phyloP scores from a whole-genome alignment of 2,329 filamentous ascomycete genomes.

The Beauveria sp. region DNA sequence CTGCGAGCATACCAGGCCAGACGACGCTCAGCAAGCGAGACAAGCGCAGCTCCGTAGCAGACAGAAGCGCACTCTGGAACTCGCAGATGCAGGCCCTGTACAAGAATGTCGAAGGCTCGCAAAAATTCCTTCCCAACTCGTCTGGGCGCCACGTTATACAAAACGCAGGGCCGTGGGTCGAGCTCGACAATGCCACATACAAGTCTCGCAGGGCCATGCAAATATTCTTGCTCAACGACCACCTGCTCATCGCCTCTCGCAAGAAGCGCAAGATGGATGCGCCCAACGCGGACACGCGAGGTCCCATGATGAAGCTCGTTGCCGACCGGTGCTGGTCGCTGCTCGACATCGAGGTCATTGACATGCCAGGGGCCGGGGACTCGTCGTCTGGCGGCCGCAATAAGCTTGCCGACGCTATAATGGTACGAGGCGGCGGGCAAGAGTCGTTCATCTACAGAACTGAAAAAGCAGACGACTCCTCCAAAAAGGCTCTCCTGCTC shows the following conservation, averaged over 20 bases:
- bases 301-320: slow-evolving; percentile 66
- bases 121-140: slow-evolving; percentile 89
- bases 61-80: slow-evolving; percentile 60
- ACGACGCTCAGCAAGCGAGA: slow-evolving; percentile 58
- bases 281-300: slow-evolving; percentile 39
- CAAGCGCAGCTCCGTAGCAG: slow-evolving; percentile 82
- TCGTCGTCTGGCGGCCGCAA: slow-evolving; percentile 44
- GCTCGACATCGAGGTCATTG: slow-evolving; percentile 85
- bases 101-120: slow-evolving; percentile 95
- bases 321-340: slow-evolving; percentile 93
- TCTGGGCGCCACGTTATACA: slow-evolving; percentile 89
- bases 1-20: slow-evolving; percentile 42
- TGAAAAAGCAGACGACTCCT: slow-evolving; percentile 68
- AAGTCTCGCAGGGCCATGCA: slow-evolving; percentile 85
- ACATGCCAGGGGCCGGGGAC: slow-evolving; percentile 65
- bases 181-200: slow-evolving; percentile 95
- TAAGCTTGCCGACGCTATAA: slow-evolving; percentile 77
- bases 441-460: slow-evolving; percentile 94
- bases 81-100: slow-evolving; percentile 70
- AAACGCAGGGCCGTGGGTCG: slow-evolving; percentile 89
- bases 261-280: slow-evolving; percentile 87
- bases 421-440: slow-evolving; percentile 74
- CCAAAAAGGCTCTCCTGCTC: slow-evolving; percentile 74
- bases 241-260: slow-evolving; percentile 80
- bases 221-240: slow-evolving; percentile 88